A percentile compares a stretch with the other conserved stretches of the same genome.
Evolutionary conservation across 306 rosid species (phyloP).

Genomic region (Prinsepia uniflora): DNA sequence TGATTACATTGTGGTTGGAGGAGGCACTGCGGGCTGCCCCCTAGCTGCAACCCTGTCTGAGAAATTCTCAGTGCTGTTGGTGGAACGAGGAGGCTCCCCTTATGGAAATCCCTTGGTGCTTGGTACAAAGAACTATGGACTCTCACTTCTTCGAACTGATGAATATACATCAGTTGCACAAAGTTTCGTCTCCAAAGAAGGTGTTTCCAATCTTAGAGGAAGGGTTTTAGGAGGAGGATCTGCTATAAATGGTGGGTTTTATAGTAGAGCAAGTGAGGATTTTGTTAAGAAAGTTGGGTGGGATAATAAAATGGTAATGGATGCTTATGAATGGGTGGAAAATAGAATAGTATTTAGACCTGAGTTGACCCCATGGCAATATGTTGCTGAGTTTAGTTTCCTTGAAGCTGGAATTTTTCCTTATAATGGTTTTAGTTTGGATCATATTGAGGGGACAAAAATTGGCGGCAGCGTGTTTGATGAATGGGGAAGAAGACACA

Average conservation of each 20-base stretch:
- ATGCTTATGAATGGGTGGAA: constrained; percentile 70
- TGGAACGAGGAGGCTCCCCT: constrained; percentile 67
- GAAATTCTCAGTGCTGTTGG: constrained; percentile 53
- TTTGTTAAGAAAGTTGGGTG: constrained; percentile 48
- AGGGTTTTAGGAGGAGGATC: constrained; percentile 80
- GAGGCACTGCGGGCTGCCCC: constrained; percentile 72
- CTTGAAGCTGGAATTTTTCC: constrained; percentile 72
- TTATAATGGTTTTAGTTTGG: constrained; percentile 63
- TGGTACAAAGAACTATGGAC: constrained; percentile 51
- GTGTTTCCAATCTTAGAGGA: constrained; percentile 55
- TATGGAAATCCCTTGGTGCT: constrained; percentile 51
- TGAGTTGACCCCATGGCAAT: constrained; percentile 51
- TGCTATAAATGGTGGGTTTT: constrained; percentile 64
- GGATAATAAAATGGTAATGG: constrained; percentile 47
- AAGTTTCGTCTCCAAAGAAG: constrained; percentile 55
- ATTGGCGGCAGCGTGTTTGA: constrained; percentile 59
- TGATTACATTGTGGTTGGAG: constrained; percentile 68
- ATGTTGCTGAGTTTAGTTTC: constrained; percentile 60
- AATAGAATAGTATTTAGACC: constrained; percentile 54
- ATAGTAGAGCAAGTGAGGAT: constrained; percentile 64
- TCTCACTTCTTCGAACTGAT: constrained; percentile 42
- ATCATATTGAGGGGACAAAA: constrained; percentile 67
- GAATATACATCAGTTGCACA: constrained; percentile 56
- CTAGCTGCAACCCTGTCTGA: constrained; percentile 64
- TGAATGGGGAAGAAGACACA: constrained; percentile 49